A percentile compares a stretch with the other conserved stretches of the same genome.
phyloP scores from a whole-genome alignment of 257 asterid species.

The Vinca minor region DNA sequence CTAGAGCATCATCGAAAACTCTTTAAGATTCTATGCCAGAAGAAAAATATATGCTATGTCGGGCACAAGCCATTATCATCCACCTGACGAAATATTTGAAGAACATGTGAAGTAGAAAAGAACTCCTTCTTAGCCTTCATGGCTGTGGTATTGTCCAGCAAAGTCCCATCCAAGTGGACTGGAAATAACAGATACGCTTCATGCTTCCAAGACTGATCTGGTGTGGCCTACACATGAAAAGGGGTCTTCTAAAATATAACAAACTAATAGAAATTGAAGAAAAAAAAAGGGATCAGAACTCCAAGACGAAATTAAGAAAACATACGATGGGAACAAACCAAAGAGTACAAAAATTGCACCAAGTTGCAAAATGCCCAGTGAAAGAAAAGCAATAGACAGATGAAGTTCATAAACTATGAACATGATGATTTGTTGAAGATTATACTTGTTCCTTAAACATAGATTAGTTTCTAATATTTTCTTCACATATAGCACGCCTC shows the following conservation, averaged over 20 bases:
- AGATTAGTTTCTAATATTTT: neutral
- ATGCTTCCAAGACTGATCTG: conserved; percentile 87
- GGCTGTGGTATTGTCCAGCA: conserved; percentile 57
- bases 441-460: neutral
- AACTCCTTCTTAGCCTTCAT: conserved; percentile 83
- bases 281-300: neutral
- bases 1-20: neutral
- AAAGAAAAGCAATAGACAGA: neutral
- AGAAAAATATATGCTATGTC: neutral
- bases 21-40: neutral
- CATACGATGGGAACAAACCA: neutral
- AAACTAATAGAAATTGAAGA: conserved; percentile 9
- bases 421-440: neutral
- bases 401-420: neutral
- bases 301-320: neutral
- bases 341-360: neutral
- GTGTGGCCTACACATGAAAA: conserved; percentile 50
- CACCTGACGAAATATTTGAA: conserved; percentile 93
- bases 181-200: conserved; percentile 96
- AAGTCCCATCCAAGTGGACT: conserved; percentile 91
- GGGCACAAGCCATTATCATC: conserved; percentile 5
- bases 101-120: conserved; percentile 83
- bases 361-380: neutral
- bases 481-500: neutral
- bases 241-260: conserved; percentile 15